Evolutionary conservation across 257 asterid genomes (phyloP), one percentile per base, ranked within the genome.

Genomic region (Scutellaria minor): DNA sequence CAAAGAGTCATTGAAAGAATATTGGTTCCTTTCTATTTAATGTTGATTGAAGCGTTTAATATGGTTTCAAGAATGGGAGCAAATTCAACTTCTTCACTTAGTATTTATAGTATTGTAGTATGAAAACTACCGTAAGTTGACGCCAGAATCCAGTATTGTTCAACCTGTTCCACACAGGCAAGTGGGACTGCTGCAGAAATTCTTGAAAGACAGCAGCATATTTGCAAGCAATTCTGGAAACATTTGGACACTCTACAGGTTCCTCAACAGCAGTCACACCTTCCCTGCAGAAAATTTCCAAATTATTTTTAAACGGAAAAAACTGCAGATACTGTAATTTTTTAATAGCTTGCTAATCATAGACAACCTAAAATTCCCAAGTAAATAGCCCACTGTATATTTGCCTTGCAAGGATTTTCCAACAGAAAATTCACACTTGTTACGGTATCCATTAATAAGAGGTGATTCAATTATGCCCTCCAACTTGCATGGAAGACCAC

Each of bases 211-310:
- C 55, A 46, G 86, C 71, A 65, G 97, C 97, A 85, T 90, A 95
- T 84, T 82, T 83, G 83, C 91, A 81, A 72, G 96, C 83, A 81
- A 88, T 66, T 61, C 56, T 79, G 70, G 98, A 95, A 77, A 95
- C 90, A 73, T 95, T 95, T 39, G 94, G 98, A 74, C 98, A 95
- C 80, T 86, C 86, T 35, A 83, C 75, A 18, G 99, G 95, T 75
- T 92, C 99, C 86, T 95, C 96, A 58, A 95, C 93, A 66, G 99
- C 99, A 63, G 98, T 95, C 60, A 95, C 96, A 35, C 99, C 99
- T 77, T 95, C 99, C 98, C 99, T 95, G 40, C 6, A 78, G 57
- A 52, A 77, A 67, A 52, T 51, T 40, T 46, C 40, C 72, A 66
- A 24, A 56, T 45, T 72, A 62, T 14, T 47, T 50, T 57, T 9